phyloP scores from a whole-genome alignment of 345 rosid genomes.

The Citropsis articulata region DNA sequence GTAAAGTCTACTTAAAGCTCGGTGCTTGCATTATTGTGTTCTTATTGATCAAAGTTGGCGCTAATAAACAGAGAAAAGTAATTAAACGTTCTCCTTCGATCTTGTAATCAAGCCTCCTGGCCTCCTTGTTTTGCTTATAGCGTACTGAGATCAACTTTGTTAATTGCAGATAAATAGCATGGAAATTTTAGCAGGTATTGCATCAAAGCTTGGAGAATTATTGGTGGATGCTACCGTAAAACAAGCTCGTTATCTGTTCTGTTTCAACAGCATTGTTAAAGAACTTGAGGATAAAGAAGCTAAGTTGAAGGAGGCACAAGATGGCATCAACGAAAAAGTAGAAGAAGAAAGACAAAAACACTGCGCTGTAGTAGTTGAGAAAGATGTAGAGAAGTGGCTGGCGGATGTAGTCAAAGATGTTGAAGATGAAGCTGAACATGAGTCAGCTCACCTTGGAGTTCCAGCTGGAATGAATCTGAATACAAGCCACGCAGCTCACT shows the following conservation, averaged over 20 bases:
- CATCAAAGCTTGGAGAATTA: neutral
- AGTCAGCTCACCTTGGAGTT: too few relatives aligned
- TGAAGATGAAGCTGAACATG: too few relatives aligned
- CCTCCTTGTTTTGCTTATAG: neutral
- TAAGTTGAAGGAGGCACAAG: neutral
- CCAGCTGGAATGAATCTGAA: too few relatives aligned
- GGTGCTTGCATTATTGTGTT: neutral
- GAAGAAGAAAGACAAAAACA: neutral
- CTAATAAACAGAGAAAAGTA: neutral
- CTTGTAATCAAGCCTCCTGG: neutral
- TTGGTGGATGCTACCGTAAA: neutral
- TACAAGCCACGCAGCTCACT: too few relatives aligned
- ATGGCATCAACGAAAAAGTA: neutral
- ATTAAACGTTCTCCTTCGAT: too few relatives aligned
- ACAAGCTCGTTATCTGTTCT: neutral
- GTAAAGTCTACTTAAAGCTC: neutral
- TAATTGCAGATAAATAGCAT: neutral
- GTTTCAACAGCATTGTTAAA: neutral
- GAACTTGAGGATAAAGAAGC: neutral
- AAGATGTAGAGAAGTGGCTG: neutral
- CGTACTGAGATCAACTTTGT: neutral
- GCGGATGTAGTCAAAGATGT: neutral
- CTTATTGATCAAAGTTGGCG: neutral
- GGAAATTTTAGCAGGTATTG: neutral
- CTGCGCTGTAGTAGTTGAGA: accelerated